These are phyloP conservation scores for Drechslera avenae DNA, from an alignment of 2,329 filamentous ascomycete species.

Conservation along the genomic window DNA sequence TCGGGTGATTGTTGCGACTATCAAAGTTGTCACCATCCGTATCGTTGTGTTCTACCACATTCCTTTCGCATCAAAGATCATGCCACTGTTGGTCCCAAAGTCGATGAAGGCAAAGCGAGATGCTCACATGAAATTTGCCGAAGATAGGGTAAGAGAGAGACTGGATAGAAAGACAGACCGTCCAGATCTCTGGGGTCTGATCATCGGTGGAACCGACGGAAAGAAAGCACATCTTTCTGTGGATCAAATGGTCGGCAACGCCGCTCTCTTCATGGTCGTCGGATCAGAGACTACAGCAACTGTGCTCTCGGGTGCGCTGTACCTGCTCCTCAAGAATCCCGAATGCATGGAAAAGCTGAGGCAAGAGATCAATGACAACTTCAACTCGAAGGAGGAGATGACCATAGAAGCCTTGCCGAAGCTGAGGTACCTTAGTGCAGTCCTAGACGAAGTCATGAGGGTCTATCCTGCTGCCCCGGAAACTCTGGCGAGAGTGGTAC, in stretches of 20 bases:
- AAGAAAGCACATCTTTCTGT: conserved; percentile 7
- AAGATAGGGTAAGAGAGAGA: conserved; percentile 6
- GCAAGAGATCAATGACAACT: conserved; percentile 1
- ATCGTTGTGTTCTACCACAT: conserved; percentile 10
- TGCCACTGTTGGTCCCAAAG: conserved; percentile 7
- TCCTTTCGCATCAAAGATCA: conserved; percentile 5
- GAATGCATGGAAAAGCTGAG: not conserved
- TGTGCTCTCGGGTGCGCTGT: conserved; percentile 1
- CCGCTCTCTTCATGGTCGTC: conserved; percentile 7
- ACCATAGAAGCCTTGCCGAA: conserved; percentile 4
- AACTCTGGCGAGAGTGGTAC: conserved; percentile 8
- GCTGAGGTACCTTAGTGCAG: conserved; percentile 7
- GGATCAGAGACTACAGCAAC: conserved; percentile 10
- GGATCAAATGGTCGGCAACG: conserved; percentile 8
- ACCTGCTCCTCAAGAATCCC: not conserved
- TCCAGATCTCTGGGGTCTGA: conserved; percentile 8
- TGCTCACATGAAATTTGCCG: conserved; percentile 8
- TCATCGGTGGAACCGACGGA: not conserved
- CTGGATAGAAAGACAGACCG: conserved; percentile 1
- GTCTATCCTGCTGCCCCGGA: conserved; percentile 10
- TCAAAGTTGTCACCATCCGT: conserved; percentile 6
- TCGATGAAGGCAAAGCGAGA: conserved; percentile 9
- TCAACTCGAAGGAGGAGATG: conserved; percentile 6
- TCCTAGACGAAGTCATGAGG: conserved; percentile 9
- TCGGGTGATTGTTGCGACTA: conserved; percentile 3